Conservation (phyloP, 2,329 filamentous ascomycete species). For the Botrytis fragariae region DNA sequence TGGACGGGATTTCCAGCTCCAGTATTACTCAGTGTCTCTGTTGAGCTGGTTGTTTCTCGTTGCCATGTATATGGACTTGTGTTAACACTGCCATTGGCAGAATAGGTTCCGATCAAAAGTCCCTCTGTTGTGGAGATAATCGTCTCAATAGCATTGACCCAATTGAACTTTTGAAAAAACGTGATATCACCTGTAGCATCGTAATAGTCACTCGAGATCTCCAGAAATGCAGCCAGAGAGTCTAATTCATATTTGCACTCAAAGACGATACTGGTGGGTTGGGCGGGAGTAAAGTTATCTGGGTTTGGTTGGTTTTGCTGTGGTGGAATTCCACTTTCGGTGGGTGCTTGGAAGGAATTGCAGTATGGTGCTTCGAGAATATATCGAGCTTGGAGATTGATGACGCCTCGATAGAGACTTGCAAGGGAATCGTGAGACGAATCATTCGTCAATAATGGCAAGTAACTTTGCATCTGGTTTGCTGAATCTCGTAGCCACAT, state of each 20-base stretch:
- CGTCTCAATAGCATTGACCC: slow-evolving; percentile 69
- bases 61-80: slow-evolving; percentile 71
- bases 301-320: slow-evolving; percentile 56
- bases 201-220: slow-evolving; percentile 78
- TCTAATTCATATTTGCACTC: slow-evolving; percentile 98
- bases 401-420: slow-evolving; percentile 65
- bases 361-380: slow-evolving; percentile 73
- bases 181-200: slow-evolving; percentile 66
- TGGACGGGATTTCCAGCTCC: slow-evolving; percentile 80
- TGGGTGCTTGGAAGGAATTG: slow-evolving; percentile 85
- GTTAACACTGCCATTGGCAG: slow-evolving; percentile 54
- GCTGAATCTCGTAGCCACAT: slow-evolving; percentile 88
- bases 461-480: slow-evolving; percentile 70
- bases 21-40: slow-evolving; percentile 75
- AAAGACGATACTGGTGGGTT: slow-evolving; percentile 73
- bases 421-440: slow-evolving; percentile 58
- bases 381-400: slow-evolving; percentile 70
- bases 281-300: slow-evolving; percentile 64
- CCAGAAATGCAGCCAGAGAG: slow-evolving; percentile 81
- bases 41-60: slow-evolving; percentile 67
- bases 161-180: slow-evolving; percentile 71
- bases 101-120: slow-evolving; percentile 74
- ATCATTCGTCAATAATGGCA: slow-evolving; percentile 57
- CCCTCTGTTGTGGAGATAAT: slow-evolving; percentile 66
- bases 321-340: slow-evolving; percentile 65